Percentiles rank a stretch among this genome's conserved stretches.
Evolutionary conservation across 2,329 filamentous ascomycete genomes (phyloP).

Genomic region (Sporothrix inflata): DNA sequence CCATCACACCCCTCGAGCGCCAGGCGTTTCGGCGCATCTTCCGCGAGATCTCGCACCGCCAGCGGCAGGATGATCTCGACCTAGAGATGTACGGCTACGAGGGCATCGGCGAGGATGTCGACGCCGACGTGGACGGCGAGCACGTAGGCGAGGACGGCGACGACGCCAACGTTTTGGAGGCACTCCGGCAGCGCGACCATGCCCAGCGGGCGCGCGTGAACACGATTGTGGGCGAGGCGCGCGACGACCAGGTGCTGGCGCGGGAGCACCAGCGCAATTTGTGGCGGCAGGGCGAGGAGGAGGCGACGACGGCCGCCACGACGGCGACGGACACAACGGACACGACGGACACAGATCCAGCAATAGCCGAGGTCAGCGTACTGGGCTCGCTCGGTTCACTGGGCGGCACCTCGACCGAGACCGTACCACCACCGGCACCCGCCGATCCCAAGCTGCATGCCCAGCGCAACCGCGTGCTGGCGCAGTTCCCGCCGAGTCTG

Average conservation of each 20-base stretch:
- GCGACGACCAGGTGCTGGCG: constrained; percentile 15
- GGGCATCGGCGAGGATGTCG: not conserved
- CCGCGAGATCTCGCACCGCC: constrained; percentile 53
- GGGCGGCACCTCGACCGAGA: not conserved
- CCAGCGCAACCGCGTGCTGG: constrained; percentile 42
- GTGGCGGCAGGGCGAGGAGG: not conserved
- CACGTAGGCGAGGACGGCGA: not conserved
- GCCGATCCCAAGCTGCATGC: not conserved
- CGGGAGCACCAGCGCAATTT: constrained; percentile 30
- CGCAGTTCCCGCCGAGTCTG: constrained; percentile 48
- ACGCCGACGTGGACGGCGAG: not conserved
- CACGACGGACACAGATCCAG: not conserved
- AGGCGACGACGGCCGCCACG: not conserved
- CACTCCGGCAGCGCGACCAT: not conserved
- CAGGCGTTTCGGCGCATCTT: constrained; percentile 59
- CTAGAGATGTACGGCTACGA: not conserved
- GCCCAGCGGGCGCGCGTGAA: constrained; percentile 25
- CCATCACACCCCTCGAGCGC: constrained; percentile 61
- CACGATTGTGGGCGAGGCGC: constrained; percentile 34
- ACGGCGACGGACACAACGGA: not conserved
- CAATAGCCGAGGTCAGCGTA: not conserved
- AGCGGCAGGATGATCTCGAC: not conserved
- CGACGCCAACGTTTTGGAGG: not conserved
- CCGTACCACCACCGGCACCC: no score
- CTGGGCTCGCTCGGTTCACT: not conserved